A percentile compares a stretch with the other conserved stretches of the same genome.
These are phyloP conservation scores for Coemansia sp. DNA, from an alignment of 192 early-diverging fungal genomes.

Conservation along the genomic window DNA sequence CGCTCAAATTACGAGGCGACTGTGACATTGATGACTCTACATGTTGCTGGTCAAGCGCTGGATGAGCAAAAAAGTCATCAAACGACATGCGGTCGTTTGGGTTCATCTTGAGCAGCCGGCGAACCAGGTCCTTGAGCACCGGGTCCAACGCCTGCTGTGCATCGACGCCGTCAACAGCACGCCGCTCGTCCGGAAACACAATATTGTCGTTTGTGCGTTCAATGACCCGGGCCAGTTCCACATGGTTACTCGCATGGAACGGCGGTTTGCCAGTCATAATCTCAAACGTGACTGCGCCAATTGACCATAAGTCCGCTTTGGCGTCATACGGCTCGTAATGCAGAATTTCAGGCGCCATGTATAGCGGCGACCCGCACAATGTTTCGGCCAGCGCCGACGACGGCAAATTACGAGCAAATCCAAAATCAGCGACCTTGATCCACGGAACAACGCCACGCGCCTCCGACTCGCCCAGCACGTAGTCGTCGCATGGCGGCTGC, in stretches of 20 bases:
- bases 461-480: constrained; percentile 50
- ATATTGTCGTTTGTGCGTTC: constrained; percentile 83
- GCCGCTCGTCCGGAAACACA: constrained; percentile 75
- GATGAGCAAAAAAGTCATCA: constrained; percentile 91
- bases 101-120: constrained; percentile 78
- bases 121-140: constrained; percentile 61
- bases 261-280: constrained; percentile 90
- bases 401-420: constrained; percentile 90
- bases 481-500: constrained; percentile 54
- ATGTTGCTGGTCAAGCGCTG: constrained; percentile 52
- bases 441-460: constrained; percentile 55
- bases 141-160: constrained; percentile 21
- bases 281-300: constrained; percentile 93
- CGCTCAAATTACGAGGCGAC: neutral
- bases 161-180: neutral
- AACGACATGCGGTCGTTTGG: constrained; percentile 89
- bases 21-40: neutral
- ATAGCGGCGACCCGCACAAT: constrained; percentile 94
- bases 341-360: constrained; percentile 90
- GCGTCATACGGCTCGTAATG: constrained; percentile 92
- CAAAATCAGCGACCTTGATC: constrained; percentile 96
- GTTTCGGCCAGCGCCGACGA: constrained; percentile 87
- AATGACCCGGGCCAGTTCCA: constrained; percentile 89
- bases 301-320: constrained; percentile 95
- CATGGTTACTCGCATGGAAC: constrained; percentile 89